Evolutionary conservation across 139 green algal species (phyloP).

Genomic region (Chlorella sorokiniana): DNA sequence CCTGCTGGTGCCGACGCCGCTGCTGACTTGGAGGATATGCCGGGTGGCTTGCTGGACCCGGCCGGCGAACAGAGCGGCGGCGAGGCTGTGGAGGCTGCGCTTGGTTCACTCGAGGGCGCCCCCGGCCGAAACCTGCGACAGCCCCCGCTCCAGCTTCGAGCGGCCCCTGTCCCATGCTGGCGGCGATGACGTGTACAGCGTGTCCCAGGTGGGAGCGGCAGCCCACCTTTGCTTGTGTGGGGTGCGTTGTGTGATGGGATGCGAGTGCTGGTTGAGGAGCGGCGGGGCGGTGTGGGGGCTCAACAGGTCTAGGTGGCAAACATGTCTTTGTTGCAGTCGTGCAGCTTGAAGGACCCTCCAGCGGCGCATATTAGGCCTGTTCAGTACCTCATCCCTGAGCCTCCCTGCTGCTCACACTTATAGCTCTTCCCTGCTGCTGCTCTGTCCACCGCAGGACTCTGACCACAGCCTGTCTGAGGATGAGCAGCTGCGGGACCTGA

Average conservation of each 20-base stretch:
- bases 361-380: neutral
- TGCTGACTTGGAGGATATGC: too few relatives aligned
- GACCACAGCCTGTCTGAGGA: neutral
- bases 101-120: too few relatives aligned
- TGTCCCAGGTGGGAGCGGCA: constrained; percentile 24
- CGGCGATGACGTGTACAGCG: constrained; percentile 12
- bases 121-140: neutral
- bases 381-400: neutral
- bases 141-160: constrained; percentile 4
- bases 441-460: constrained; percentile 4
- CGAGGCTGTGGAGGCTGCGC: too few relatives aligned
- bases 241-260: neutral
- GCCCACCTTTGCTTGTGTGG: too few relatives aligned
- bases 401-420: too few relatives aligned
- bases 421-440: neutral
- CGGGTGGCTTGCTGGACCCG: too few relatives aligned
- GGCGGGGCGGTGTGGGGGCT: too few relatives aligned
- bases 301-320: neutral
- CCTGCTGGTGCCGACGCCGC: too few relatives aligned
- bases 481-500: constrained; percentile 38
- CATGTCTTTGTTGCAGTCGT: neutral
- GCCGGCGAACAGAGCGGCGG: too few relatives aligned
- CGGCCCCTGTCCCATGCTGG: neutral
- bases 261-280: neutral
- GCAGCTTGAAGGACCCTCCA: neutral